A percentile compares a stretch with the other conserved stretches of the same genome.
Evolutionary conservation across 1,284 basidiomycete genomes (phyloP).

Genomic region (Puccinia novopanici): DNA sequence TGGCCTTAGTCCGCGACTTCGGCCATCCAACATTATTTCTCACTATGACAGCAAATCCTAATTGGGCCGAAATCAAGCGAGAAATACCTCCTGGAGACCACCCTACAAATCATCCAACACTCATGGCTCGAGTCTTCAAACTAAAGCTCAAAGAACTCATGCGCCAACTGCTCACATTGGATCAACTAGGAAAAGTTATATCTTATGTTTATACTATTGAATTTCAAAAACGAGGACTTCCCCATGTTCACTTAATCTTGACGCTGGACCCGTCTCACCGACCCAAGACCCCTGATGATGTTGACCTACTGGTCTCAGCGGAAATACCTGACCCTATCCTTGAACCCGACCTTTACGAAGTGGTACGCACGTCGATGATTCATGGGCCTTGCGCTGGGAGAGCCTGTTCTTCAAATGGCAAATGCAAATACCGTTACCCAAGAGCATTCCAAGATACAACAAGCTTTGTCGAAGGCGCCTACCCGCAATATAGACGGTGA

Average conservation of each 20-base stretch:
- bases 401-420: conserved; percentile 61
- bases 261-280: neutral
- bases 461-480: conserved; percentile 60
- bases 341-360: conserved; percentile 61
- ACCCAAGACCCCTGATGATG: conserved; percentile 56
- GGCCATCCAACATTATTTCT: conserved; percentile 61
- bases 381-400: conserved; percentile 62
- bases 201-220: conserved; percentile 63
- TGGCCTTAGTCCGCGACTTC: conserved; percentile 58
- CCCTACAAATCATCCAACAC: conserved; percentile 62
- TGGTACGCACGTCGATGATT: conserved; percentile 61
- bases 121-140: conserved; percentile 63
- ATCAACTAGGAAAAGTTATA: conserved; percentile 58
- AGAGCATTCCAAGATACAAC: conserved; percentile 61
- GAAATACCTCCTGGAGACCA: conserved; percentile 62
- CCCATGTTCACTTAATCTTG: conserved; percentile 62
- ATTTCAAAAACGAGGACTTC: conserved; percentile 64
- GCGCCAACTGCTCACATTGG: conserved; percentile 51
- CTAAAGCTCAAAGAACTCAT: conserved; percentile 60
- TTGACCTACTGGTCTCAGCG: conserved; percentile 62
- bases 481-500: conserved; percentile 51
- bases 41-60: conserved; percentile 61
- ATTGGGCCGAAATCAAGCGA: conserved; percentile 61
- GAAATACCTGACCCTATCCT: conserved; percentile 61
- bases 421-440: conserved; percentile 62